Evolutionary conservation across 176 grass and related monocot genomes (phyloP), one percentile per base, ranked within the genome.

Genomic region (Aegilops tauschii): DNA sequence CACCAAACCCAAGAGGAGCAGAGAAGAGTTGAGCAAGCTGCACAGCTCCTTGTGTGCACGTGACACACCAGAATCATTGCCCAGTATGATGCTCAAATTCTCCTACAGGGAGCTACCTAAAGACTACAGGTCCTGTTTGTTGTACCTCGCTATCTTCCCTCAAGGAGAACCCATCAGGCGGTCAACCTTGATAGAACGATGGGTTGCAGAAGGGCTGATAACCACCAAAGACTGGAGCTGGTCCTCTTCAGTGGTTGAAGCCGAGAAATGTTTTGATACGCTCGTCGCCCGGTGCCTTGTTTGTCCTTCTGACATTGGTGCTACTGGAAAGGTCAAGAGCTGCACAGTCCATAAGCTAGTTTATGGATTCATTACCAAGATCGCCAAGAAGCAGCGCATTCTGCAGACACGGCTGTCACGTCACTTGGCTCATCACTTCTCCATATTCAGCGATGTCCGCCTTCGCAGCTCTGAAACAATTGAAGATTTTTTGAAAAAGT

Each of bases 91-190:
- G 64, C 3, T 85, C 0, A 39, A 5, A 1, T 28, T 35, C 23
- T 73, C 69, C 3, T 76, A 56, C 49, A 63, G 2, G 4, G 44
- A 50, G 3, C 65, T 85, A 1, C 49, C 49, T 37, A 69, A 11
- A 23, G 7, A 35, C 0, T 31, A 65, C 42, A 36, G 32, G 56
- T 12, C 11, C 3, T 85, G 83, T 13, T 78, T 63, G 13, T 16
- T 73, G 29, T 69, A 85, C 45, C 83, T 77, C 5, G 28, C 64
- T 14, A 69, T 85, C 83, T 85, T 85, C 9, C 62, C 45, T 59
- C 21, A 0, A 6, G 8, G 3, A 6, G 1, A 8, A 0, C 11
- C 2, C 0, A 61, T 85, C 63, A 85, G n/a, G 1, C 5, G 44
- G 6, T 79, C 84, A 29, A 87, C 69, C 6, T 14, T 87, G 12